Evolutionary conservation across 306 rosid genomes (phyloP), one percentile per base, ranked within the genome.

Genomic region (Adenanthera pavonina): DNA sequence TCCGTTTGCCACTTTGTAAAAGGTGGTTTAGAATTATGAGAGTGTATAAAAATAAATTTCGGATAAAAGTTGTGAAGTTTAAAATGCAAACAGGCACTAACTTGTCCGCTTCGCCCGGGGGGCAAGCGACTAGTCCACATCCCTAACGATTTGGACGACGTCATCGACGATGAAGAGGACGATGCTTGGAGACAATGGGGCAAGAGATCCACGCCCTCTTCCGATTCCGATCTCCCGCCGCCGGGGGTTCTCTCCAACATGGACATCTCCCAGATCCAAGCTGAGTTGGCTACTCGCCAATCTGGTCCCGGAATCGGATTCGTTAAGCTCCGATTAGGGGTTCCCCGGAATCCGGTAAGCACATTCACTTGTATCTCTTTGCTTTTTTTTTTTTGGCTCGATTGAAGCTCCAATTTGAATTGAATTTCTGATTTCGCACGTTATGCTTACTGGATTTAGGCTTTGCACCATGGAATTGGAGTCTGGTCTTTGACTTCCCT

Each of bases 121-220:
- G 86, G 89, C 7, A 87, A 94, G 79, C 85, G 97, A 36, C 78
- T 64, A 80, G 75, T 90, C 62, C 94, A 93, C 76, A 91, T 95
- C 84, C 69, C 97, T 36, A 97, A 95, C 83, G 94, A 95, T 30
- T 89, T 95, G 15, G 95, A 95, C 81, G 97, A 91, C 80, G 95
- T 95, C 6, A 75, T 83, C 47, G 99, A 95, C 72, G 93, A 95
- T 2, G 99, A 93, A 60, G 99, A 95, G 83, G 99, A 95, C 82
- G 99, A 95, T 1, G 76, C 76, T 19, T 93, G 99, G 99, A 90
- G 75, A 66, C 74, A 91, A 65, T 95, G 97, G 97, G 99, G 99
- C 85, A 89, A 90, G 89, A 95, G 86, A 71, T 79, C 89, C 11
- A 0, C 79, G 0, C 88, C 93, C 57, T 79, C 90, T 46, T 68